Evolutionary conservation across 2,329 filamentous ascomycete genomes (phyloP), one percentile per base, ranked within the genome.

Genomic region (Stagonosporopsis chrysanthemi): DNA sequence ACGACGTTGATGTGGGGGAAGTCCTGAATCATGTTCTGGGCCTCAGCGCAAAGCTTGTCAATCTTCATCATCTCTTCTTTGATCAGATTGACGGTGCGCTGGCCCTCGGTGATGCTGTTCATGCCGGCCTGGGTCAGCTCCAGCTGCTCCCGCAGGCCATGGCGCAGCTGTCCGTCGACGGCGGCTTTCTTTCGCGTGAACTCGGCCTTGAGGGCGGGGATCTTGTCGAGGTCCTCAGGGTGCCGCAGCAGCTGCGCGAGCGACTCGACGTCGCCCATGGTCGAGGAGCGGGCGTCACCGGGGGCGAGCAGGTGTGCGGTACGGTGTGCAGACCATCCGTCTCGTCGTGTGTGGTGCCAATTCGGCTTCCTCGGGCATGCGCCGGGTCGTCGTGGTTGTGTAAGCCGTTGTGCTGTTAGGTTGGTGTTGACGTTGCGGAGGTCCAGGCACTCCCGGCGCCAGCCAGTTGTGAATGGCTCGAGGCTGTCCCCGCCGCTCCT

Each of bases 51-150:
- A 63, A 99, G 86, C 79, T 91, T 92, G 81, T 99, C 95, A 71
- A 99, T 98, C 79, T 94, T 96, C 83, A 96, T 92, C 87, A 99
- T 95, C 81, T 99, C 95, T 66, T 98, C 94, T 78, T 96, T 97
- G 79, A 97, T 97, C 69, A 90, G 86, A 73, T 91, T 90, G 33
- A 99, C 91, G 60, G 91, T 91, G 76, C 93, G 90, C 78, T 98
- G 93, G 54, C 93, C 93, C 73, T 97, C 92, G 41, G 86, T 87
- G 64, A 99, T 88, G 61, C 90, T 90, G 64, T 82, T 89, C 88
- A 99, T 97, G 75, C 95, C 95, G 66, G 90, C 86, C 80, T 98
- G 94, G 11, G 95, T 97, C 52, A 93, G 90, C 79, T 97, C 91
- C 56, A 99, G 86, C 82, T 99, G 95, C 72, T 97, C 92, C 68